phyloP scores from a whole-genome alignment of 148 eudicot genomes.

The Cornus kousa region DNA sequence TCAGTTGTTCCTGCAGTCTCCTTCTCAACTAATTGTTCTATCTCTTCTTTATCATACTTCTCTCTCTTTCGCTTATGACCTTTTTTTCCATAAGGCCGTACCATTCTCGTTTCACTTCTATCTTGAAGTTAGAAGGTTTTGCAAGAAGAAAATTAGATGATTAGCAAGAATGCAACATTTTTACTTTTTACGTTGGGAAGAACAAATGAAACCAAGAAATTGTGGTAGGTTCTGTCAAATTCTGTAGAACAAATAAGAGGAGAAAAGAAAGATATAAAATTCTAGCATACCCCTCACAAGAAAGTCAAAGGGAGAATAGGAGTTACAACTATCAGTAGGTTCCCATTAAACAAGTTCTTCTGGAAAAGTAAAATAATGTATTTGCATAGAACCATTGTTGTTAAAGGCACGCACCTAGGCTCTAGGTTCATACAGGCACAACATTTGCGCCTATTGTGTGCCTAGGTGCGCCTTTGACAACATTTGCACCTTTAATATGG shows the following conservation, averaged over 20 bases:
- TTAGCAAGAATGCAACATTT: background rate
- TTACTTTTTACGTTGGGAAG: background rate
- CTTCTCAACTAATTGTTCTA: constrained; percentile 17
- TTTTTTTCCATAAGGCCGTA: constrained; percentile 53
- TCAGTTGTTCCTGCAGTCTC: constrained; percentile 2
- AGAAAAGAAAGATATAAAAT: background rate
- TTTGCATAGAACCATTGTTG: background rate
- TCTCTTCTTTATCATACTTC: constrained; percentile 54
- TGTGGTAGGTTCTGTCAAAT: background rate
- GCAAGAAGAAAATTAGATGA: background rate
- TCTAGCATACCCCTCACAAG: background rate
- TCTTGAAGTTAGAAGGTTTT: background rate
- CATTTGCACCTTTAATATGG: no score
- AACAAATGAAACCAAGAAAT: background rate
- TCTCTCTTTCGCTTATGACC: constrained; percentile 73
- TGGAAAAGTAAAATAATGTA: no score
- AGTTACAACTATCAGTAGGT: background rate
- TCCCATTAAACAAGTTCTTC: background rate
- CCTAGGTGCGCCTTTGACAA: no score
- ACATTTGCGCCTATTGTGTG: no score
- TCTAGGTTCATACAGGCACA: no score
- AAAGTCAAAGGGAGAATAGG: background rate
- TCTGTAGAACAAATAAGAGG: background rate
- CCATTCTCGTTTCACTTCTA: constrained; percentile 37
- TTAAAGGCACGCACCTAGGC: no score